A percentile compares a stretch with the other conserved stretches of the same genome.
phyloP scores from a whole-genome alignment of 23 red algal genomes.

The Gracilaria vermiculophylla region DNA sequence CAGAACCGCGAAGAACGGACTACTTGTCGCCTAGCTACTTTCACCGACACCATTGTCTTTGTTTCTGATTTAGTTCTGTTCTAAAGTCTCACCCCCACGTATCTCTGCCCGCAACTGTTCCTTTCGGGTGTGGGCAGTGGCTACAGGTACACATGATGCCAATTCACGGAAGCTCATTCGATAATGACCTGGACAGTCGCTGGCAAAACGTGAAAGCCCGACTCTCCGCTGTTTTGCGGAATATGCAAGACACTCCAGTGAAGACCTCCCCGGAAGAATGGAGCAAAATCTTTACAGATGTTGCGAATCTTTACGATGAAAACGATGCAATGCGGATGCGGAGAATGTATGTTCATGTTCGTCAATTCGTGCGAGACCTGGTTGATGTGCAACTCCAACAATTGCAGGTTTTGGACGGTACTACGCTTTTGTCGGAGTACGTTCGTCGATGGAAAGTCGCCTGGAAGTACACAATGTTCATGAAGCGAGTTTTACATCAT shows the following conservation, averaged over 20 bases:
- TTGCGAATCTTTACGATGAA: conserved; percentile 43
- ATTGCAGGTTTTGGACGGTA: conserved; percentile 15
- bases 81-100: not conserved
- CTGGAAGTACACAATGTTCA: conserved; percentile 16
- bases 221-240: conserved; percentile 4
- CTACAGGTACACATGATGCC: not conserved
- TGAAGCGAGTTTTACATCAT: conserved; percentile 70
- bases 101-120: not conserved
- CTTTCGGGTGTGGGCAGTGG: not conserved
- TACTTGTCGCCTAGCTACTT: too few relatives aligned
- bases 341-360: conserved; percentile 55
- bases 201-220: conserved; percentile 43
- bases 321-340: conserved; percentile 49
- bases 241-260: conserved; percentile 28
- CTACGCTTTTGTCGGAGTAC: conserved; percentile 37
- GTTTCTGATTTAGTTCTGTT: too few relatives aligned
- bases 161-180: not conserved
- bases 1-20: too few relatives aligned
- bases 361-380: conserved; percentile 31
- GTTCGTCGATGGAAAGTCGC: conserved; percentile 25
- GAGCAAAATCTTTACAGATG: conserved; percentile 43
- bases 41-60: too few relatives aligned
- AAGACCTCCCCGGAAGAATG: conserved; percentile 24
- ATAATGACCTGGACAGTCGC: conserved; percentile 39
- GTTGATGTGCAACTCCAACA: conserved; percentile 24